Conservation (phyloP, 306 rosid genomes). For the Elaeagnus macrophylla region DNA sequence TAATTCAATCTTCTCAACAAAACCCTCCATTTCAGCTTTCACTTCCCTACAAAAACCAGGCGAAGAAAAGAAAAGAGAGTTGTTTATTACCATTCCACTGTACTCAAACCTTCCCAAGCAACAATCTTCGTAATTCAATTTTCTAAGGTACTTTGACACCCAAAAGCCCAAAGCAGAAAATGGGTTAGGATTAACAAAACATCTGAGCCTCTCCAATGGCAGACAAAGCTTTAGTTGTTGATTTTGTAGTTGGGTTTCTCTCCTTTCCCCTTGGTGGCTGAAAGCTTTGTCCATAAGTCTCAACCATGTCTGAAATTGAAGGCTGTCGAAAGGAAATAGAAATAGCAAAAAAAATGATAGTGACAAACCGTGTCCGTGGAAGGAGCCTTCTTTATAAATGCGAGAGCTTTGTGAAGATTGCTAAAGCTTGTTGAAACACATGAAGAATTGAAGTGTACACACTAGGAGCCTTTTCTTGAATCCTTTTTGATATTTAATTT, state of each 20-base stretch:
- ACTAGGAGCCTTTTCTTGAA: not conserved
- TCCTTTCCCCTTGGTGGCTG: conserved; percentile 39
- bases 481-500: not conserved
- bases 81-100: conserved; percentile 44
- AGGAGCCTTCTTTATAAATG: conserved; percentile 18
- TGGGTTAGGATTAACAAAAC: conserved; percentile 26
- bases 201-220: conserved; percentile 32
- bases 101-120: conserved; percentile 38
- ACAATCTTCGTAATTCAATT: conserved; percentile 35
- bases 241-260: conserved; percentile 38
- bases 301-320: conserved; percentile 49
- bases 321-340: conserved; percentile 10
- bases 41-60: conserved; percentile 25
- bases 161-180: conserved; percentile 42
- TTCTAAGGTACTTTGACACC: conserved; percentile 41
- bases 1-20: conserved; percentile 28
- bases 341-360: conserved; percentile 3
- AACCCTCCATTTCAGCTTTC: conserved; percentile 40
- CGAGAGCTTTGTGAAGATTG: conserved; percentile 26
- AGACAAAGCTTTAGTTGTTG: conserved; percentile 39
- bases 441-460: conserved; percentile 22
- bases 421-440: conserved; percentile 33
- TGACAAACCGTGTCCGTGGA: too few relatives aligned
- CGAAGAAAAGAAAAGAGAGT: conserved; percentile 40
- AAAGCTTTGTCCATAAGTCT: conserved; percentile 49